Conservation (phyloP, 1,139 yeast species). For the Eremothecium gossypii region DNA sequence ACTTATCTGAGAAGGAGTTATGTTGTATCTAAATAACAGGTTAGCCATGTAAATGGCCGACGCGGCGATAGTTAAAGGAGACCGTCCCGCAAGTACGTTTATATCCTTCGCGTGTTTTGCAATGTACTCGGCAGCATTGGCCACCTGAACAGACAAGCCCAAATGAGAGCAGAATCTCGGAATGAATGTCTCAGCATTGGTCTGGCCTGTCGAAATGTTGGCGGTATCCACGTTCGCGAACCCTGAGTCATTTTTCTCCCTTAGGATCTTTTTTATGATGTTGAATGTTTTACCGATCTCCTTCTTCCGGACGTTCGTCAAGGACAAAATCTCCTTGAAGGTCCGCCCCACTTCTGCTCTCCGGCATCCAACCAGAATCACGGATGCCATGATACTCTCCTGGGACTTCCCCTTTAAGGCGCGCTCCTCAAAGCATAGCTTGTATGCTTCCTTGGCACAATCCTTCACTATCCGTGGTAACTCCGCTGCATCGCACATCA, state of each 20-base stretch:
- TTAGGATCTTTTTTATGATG: constrained; percentile 67
- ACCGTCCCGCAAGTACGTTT: constrained; percentile 92
- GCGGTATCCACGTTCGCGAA: constrained; percentile 37
- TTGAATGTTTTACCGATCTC: constrained; percentile 87
- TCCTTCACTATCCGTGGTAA: constrained; percentile 92
- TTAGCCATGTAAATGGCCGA: constrained; percentile 95
- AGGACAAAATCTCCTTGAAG: constrained; percentile 90
- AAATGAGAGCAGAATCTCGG: constrained; percentile 93
- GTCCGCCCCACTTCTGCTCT: constrained; percentile 93
- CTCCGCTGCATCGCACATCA: constrained; percentile 95
- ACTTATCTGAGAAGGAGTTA: constrained; percentile 68
- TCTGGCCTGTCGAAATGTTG: constrained; percentile 73
- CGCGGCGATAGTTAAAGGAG: constrained; percentile 96
- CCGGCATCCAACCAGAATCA: constrained; percentile 89
- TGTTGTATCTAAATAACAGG: constrained; percentile 61
- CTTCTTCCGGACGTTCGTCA: constrained; percentile 87
- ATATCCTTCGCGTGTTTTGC: constrained; percentile 84
- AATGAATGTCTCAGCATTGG: constrained; percentile 88
- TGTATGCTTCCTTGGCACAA: constrained; percentile 94
- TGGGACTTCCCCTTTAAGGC: constrained; percentile 84
- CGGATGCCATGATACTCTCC: constrained; percentile 94
- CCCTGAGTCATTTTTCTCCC: constrained; percentile 46
- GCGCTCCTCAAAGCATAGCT: constrained; percentile 81
- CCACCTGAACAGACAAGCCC: constrained; percentile 75
- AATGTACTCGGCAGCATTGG: constrained; percentile 89